phyloP scores from a whole-genome alignment of 2,329 filamentous ascomycete species.

The Pyrenophora graminea region DNA sequence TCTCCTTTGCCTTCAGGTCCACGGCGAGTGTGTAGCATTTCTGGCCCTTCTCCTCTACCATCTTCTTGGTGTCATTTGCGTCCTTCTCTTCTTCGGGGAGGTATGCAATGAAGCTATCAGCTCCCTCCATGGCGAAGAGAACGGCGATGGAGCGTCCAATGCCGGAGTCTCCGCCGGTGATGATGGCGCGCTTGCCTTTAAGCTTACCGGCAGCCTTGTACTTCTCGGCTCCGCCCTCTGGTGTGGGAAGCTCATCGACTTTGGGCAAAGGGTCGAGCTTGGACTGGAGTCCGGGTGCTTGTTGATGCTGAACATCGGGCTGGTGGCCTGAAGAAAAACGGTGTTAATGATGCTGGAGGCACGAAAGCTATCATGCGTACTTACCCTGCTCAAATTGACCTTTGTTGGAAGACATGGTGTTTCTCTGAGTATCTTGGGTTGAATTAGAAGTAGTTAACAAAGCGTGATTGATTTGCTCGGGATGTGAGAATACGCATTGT shows the following conservation, averaged over 20 bases:
- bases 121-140: slow-evolving; percentile 80
- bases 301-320: slow-evolving; percentile 56
- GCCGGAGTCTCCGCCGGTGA: slow-evolving; percentile 79
- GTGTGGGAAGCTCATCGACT: slow-evolving; percentile 68
- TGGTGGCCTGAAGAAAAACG: slow-evolving; percentile 50
- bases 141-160: slow-evolving; percentile 78
- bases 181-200: slow-evolving; percentile 73
- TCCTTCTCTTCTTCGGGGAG: slow-evolving; percentile 76
- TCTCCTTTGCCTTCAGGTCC: slow-evolving; percentile 67
- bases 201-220: slow-evolving; percentile 80
- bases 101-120: slow-evolving; percentile 73
- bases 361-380: neutral
- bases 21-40: slow-evolving; percentile 67
- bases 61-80: slow-evolving; percentile 72
- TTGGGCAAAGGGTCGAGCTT: slow-evolving; percentile 64
- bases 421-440: slow-evolving; percentile 37
- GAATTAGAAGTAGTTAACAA: neutral
- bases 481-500: neutral
- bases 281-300: slow-evolving; percentile 58
- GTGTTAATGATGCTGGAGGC: slow-evolving; percentile 1
- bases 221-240: slow-evolving; percentile 67
- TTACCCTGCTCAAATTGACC: slow-evolving; percentile 45
- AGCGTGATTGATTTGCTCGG: neutral
- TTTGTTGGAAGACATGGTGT: slow-evolving; percentile 51
- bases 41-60: slow-evolving; percentile 68